Base-by-base conservation (phyloP, 2,329 filamentous ascomycete genomes). In the Exutisphaerella laricina region DNA sequence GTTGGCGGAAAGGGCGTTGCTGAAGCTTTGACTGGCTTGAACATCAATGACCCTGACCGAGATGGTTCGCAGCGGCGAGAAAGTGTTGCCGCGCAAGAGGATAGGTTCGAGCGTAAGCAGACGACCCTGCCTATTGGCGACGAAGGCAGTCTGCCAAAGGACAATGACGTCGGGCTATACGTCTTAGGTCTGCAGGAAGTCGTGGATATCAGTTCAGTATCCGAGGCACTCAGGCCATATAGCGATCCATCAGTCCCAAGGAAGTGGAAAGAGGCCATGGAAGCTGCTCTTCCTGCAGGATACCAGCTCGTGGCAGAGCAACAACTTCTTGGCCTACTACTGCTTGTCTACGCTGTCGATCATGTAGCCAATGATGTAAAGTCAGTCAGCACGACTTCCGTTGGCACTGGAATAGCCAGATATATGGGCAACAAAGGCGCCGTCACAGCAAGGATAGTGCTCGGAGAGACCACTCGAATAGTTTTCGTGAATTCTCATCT, bases 341-440 rank as follows among this genome's bases (percentile, higher is more conserved):
- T 96, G 2, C 72, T 97, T 20, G 76, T 96, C 18, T 97, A 92
- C 60, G 89, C 88, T 2, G 86, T 89, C 0, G 82, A 88, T 0
- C 76, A 80, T 6, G 72, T 97, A 29, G 78, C 79, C 1, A 74
- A 81, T 0, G 84, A 82, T 2, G 78, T 97, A 56, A 85, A 80
- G 49, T 85, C 86, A 36, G 79, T 95, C 54, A 94, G 86, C 64
- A 88, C 84, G 1, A 81, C 81, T 4, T 84, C 79, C 44, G 83
- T 97, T 5, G 90, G 89, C 0, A 98, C 92, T 0, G 92, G 92
- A 0, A 66, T 97, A 31, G 78, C 94, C 66, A 90, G 90, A 0
- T 95, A 95, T 59, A 83, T 96, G 70, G 92, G 92, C 7, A 98
- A 98, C 65, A 98, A 98, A 63, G 92, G 92, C 1, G 90, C 86